Evolutionary conservation across 768 basidiomycete species (phyloP), one percentile per base, ranked within the genome.

Genomic region (Suillus weaverae): DNA sequence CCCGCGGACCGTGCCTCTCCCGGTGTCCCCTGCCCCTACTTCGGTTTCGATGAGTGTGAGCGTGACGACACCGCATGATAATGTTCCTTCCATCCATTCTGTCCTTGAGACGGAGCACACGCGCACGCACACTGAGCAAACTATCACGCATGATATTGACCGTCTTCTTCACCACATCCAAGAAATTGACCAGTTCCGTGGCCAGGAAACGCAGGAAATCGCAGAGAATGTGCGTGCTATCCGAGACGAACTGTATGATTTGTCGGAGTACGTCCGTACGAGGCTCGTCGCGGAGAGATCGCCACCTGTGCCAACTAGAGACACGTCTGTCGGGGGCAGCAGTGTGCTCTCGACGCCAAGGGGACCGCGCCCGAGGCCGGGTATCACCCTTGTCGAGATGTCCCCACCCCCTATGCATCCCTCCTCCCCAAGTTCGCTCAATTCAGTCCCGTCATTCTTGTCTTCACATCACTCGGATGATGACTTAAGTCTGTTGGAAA

Each of bases 391-490:
- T 13, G 78, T 80, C 35, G 41, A 76, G 5, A 64, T 85, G 48
- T 73, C 84, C 3, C 83, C 85, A 4, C 85, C 86, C 4, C 78
- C 81, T 18, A 43, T 67, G 14, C 74, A 80, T 18, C 74, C 80
- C 14, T 73, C 78, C 4, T 82, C 86, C 3, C 77, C 80, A 5
- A 77, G 74, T 41, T 80, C 81, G 6, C 56, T 73, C 48, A 71
- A 65, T 18, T 79, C 78, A 13, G 70, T 67, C 7, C 67, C 71
- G 63, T 85, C 84, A 0, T 86, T 81, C 70, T 68, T 86, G 57
- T 84, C 84, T 4, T 86, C 84, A 20, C 89, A 90, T 66, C 89
- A 93, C 67, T 94, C 92, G 0, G 92, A 94, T 62, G 57, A 59
- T 7, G 91, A 91, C 67, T 77, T 80, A 41, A 76, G 78, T 78